These are phyloP conservation scores for Suhomyces panamericanus DNA, from an alignment of 1,139 yeast species.

Conservation along the genomic window DNA sequence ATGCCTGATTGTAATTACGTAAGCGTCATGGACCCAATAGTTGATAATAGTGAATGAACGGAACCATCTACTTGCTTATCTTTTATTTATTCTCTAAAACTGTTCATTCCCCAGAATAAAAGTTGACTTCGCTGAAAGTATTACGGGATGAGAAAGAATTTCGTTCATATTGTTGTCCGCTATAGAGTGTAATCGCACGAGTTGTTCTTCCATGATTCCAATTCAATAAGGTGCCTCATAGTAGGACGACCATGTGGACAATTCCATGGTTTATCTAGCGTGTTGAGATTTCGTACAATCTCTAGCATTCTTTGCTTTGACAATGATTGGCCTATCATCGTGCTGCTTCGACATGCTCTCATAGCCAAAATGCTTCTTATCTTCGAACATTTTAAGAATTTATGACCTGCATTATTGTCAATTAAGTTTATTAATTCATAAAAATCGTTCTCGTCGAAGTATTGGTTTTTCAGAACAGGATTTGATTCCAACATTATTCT, in stretches of 20 bases:
- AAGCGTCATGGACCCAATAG: too few species aligned
- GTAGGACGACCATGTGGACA: conserved; percentile 99
- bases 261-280: conserved; percentile 92
- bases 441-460: conserved; percentile 68
- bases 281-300: conserved; percentile 67
- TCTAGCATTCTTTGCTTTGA: conserved; percentile 57
- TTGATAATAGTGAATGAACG: too few species aligned
- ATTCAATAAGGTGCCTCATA: conserved; percentile 79
- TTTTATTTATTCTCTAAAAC: too few species aligned
- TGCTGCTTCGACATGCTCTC: conserved; percentile 92
- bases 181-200: conserved; percentile 12
- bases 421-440: conserved; percentile 71
- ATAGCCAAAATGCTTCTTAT: conserved; percentile 83
- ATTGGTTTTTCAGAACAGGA: conserved; percentile 71
- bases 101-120: too few species aligned
- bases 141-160: too few species aligned
- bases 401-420: conserved; percentile 30
- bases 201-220: conserved; percentile 43
- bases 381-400: conserved; percentile 67
- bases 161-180: too few species aligned
- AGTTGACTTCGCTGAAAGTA: too few species aligned
- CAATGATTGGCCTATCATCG: conserved; percentile 86
- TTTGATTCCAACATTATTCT: conserved; percentile 57
- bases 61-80: too few species aligned
- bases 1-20: too few species aligned